Evolutionary conservation across 352 stramenopile species (phyloP).

Genomic region (Pythium brassicae): DNA sequence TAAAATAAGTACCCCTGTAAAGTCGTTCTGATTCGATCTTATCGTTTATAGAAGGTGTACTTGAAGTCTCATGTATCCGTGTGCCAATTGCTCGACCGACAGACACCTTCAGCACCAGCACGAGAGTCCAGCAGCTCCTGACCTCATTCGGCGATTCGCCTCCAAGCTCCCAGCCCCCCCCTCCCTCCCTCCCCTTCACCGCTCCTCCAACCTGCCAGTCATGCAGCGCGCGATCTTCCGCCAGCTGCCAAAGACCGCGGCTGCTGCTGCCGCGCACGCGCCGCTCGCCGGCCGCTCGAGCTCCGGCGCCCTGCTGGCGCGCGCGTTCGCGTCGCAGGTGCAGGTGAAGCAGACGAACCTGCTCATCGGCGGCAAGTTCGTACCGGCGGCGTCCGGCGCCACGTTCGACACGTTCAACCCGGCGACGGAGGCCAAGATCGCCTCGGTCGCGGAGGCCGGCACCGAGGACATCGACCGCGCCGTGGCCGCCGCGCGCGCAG

Average conservation of each 20-base stretch:
- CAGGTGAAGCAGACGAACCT: constrained; percentile 57
- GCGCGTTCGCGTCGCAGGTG: constrained; percentile 33
- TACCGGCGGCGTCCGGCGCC: constrained; percentile 51
- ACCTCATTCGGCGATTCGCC: constrained; percentile 16
- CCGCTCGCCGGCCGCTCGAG: constrained; percentile 13
- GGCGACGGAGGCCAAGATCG: constrained; percentile 79
- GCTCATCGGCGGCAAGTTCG: constrained; percentile 86
- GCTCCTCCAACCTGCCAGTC: not conserved
- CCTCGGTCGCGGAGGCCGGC: constrained; percentile 51
- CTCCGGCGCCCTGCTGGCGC: constrained; percentile 18
- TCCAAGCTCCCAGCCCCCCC: constrained; percentile 2
- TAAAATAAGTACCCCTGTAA: too few species aligned
- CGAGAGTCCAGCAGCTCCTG: too few species aligned
- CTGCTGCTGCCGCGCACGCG: constrained; percentile 9
- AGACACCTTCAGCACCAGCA: too few species aligned
- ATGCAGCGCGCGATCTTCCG: constrained; percentile 55
- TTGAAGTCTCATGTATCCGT: too few species aligned
- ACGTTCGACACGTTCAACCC: constrained; percentile 83
- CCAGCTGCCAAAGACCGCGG: constrained; percentile 24
- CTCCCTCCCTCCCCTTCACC: not conserved
- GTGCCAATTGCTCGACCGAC: too few species aligned
- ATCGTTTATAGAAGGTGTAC: too few species aligned
- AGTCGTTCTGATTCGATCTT: too few species aligned
- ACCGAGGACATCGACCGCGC: constrained; percentile 69
- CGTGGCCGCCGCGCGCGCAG: constrained; percentile 55